Evolutionary conservation across 257 asterid species (phyloP).

Genomic region (Solanum piurae): DNA sequence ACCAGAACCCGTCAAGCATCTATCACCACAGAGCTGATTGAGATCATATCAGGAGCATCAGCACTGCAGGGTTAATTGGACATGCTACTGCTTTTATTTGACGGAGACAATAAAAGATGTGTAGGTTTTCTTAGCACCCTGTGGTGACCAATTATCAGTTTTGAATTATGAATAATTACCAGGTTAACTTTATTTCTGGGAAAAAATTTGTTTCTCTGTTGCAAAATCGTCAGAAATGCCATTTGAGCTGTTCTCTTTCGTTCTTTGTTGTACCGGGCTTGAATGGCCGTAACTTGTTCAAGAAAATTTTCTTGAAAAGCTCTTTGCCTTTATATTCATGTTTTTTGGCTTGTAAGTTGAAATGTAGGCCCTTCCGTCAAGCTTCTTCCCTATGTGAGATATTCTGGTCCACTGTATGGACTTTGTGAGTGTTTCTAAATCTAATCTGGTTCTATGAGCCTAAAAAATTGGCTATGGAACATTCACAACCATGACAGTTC

Average conservation of each 20-base stretch:
- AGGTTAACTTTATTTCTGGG: neutral
- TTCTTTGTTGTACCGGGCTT: neutral
- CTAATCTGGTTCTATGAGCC: neutral
- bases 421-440: neutral
- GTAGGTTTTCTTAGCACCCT: conserved; percentile 4
- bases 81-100: conserved; percentile 6
- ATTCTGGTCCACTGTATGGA: neutral
- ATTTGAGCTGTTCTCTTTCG: neutral
- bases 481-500: neutral
- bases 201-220: neutral
- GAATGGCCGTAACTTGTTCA: neutral
- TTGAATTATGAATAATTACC: neutral
- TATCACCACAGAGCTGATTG: conserved; percentile 81
- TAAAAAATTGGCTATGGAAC: neutral
- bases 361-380: neutral
- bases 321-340: no score
- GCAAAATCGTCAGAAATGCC: neutral
- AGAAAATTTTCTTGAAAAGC: neutral
- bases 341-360: neutral
- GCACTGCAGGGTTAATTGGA: conserved; percentile 54
- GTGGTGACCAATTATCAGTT: conserved; percentile 3
- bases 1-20: conserved; percentile 95
- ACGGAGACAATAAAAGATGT: conserved; percentile 34
- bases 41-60: conserved; percentile 96
- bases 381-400: neutral